These are phyloP conservation scores for Basidiobolus meristosporus DNA, from an alignment of 371 early-diverging fungal genomes.

Conservation along the genomic window DNA sequence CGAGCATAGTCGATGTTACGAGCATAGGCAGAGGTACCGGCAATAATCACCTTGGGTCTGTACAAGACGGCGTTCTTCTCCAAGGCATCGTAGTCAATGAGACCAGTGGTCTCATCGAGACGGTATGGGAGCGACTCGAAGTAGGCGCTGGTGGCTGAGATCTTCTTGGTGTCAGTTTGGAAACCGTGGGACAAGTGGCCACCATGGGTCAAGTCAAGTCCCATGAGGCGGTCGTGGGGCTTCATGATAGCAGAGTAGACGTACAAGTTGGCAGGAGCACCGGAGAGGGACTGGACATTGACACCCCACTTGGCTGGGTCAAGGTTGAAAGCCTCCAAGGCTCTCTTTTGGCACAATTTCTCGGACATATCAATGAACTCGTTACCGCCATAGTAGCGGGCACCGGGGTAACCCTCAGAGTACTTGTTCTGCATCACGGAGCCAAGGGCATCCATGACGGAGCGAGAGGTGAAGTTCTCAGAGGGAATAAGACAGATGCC, in stretches of 20 bases:
- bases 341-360: constrained; percentile 86
- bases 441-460: constrained; percentile 93
- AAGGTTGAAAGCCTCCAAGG: constrained; percentile 82
- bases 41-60: constrained; percentile 94
- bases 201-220: constrained; percentile 95
- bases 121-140: constrained; percentile 98
- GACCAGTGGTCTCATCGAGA: constrained; percentile 72
- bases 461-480: constrained; percentile 95
- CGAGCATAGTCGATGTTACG: constrained; percentile 91
- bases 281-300: constrained; percentile 95
- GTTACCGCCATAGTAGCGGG: constrained; percentile 99
- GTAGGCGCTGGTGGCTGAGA: constrained; percentile 91
- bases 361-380: constrained; percentile 96
- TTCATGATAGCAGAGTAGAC: constrained; percentile 91
- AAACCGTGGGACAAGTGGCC: constrained; percentile 99
- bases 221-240: constrained; percentile 98
- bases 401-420: constrained; percentile 97
- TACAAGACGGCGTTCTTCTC: constrained; percentile 70
- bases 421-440: constrained; percentile 99
- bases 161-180: constrained; percentile 94
- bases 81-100: constrained; percentile 89
- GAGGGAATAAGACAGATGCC: constrained; percentile 91
- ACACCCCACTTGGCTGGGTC: constrained; percentile 93
- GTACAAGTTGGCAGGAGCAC: constrained; percentile 92
- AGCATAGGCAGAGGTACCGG: constrained; percentile 96